Evolutionary conservation across 2,329 filamentous ascomycete species (phyloP), one percentile per base, ranked within the genome.

Genomic region (Magnaporthales sp.): DNA sequence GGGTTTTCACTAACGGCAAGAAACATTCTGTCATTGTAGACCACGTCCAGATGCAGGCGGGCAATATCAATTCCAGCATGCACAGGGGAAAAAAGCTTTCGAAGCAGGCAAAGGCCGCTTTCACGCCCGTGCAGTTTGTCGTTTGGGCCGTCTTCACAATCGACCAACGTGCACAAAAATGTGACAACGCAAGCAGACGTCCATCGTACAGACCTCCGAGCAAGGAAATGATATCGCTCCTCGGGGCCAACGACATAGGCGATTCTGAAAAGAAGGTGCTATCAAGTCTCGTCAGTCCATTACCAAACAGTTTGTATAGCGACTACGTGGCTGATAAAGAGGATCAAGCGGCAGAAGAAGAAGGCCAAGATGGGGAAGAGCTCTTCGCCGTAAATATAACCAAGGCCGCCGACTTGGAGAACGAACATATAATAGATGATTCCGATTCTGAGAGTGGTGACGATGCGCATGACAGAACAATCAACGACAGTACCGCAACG

Each of bases 1-100:
- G 67, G 6, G 10, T 31, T 19, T 68, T 64, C 62, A 65, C 32
- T 2, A 46, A 66, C 26, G 66, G 46, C 38, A 51, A 32, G 1
- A n/a, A 51, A 15, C 19, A 67, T 13, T 63, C 56, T 27, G 62
- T 70, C 7, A 69, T 68, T 15, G 70, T 71, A 13, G 70, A 68
- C 26, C 38, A 62, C 13, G 68, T 69, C 62, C 29, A 26, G 26
- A 66, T 68, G 61, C 60, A 69, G 61, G 68, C 66, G 56, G 69
- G 68, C 15, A 66, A 65, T 8, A 26, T 70, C 2, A 66, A 69
- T 27, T 62, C 67, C 1, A 29, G 31, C 6, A 61, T 66, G 30
- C 66, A 66, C 11, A 38, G 26, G 8, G 69, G 62, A 7, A 65
- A 61, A 30, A 26, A 27, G 32, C 62, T 71, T 19, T 29, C 29